phyloP scores from a whole-genome alignment of 1,284 basidiomycete genomes.

The Austroboletus niveus region DNA sequence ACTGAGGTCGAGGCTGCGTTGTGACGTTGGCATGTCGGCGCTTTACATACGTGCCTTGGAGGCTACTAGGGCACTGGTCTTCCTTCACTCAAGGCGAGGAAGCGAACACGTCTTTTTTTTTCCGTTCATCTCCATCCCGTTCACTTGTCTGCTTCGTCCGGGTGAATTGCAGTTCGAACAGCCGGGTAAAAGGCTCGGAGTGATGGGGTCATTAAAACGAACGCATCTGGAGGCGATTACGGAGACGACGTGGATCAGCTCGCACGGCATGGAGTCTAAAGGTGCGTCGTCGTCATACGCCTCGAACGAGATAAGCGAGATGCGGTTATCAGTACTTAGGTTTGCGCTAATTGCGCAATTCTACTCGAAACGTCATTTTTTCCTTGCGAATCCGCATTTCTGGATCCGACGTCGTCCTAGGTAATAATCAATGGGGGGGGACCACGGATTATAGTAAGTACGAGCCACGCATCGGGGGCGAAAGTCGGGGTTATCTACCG shows the following conservation, averaged over 20 bases:
- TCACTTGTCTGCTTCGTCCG: conserved; percentile 1
- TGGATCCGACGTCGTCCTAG: background rate
- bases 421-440: background rate
- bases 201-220: too few species aligned
- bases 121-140: conserved; percentile 6
- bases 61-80: background rate
- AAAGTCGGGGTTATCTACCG: background rate
- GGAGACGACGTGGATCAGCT: conserved; percentile 1
- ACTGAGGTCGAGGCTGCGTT: background rate
- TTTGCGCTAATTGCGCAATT: background rate
- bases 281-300: background rate
- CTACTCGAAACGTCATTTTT: background rate
- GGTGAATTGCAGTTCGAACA: background rate
- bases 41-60: conserved; percentile 4
- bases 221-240: too few species aligned
- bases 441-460: background rate
- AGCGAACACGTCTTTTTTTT: background rate
- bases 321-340: background rate
- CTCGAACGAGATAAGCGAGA: background rate
- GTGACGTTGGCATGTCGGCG: background rate
- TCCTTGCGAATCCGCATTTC: background rate
- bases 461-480: background rate
- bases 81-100: conserved; percentile 2
- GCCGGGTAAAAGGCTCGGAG: too few species aligned
- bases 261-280: background rate